Evolutionary conservation across 805 yeast genomes (phyloP).

Genomic region (Ogataea ganodermae): DNA sequence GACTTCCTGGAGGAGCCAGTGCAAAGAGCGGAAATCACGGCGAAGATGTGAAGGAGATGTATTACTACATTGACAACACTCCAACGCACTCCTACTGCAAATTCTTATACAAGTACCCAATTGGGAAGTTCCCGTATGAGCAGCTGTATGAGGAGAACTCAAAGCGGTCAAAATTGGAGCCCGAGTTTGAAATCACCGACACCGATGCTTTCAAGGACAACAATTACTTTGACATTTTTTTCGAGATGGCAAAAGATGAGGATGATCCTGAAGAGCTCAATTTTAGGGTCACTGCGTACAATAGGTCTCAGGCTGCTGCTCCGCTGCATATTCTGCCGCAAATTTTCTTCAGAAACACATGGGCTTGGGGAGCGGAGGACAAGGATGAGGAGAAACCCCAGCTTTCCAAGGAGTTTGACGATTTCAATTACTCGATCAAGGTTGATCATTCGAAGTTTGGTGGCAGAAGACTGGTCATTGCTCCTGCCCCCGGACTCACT

Average conservation of each 20-base stretch:
- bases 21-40: slow-evolving; percentile 78
- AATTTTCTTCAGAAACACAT: slow-evolving; percentile 79
- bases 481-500: slow-evolving; percentile 80
- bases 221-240: slow-evolving; percentile 82
- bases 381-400: slow-evolving; percentile 51
- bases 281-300: slow-evolving; percentile 86
- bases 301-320: slow-evolving; percentile 81
- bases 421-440: slow-evolving; percentile 50
- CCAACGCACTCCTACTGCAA: slow-evolving; percentile 94
- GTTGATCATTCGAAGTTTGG: slow-evolving; percentile 74
- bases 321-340: slow-evolving; percentile 88
- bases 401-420: slow-evolving; percentile 41
- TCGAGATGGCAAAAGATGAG: slow-evolving; percentile 86
- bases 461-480: slow-evolving; percentile 62
- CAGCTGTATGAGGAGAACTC: slow-evolving; percentile 68
- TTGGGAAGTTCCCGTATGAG: slow-evolving; percentile 77
- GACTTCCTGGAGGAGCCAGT: slow-evolving; percentile 81
- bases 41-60: slow-evolving; percentile 87
- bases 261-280: slow-evolving; percentile 77
- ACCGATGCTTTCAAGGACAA: slow-evolving; percentile 72
- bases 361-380: slow-evolving; percentile 81
- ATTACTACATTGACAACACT: slow-evolving; percentile 85
- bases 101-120: slow-evolving; percentile 91
- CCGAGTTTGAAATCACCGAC: slow-evolving; percentile 82
- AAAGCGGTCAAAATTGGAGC: slow-evolving; percentile 62